A percentile compares a stretch with the other conserved stretches of the same genome.
These are phyloP conservation scores for Cryptococcus hybrid DNA, from an alignment of 1,284 basidiomycete species.

Conservation along the genomic window DNA sequence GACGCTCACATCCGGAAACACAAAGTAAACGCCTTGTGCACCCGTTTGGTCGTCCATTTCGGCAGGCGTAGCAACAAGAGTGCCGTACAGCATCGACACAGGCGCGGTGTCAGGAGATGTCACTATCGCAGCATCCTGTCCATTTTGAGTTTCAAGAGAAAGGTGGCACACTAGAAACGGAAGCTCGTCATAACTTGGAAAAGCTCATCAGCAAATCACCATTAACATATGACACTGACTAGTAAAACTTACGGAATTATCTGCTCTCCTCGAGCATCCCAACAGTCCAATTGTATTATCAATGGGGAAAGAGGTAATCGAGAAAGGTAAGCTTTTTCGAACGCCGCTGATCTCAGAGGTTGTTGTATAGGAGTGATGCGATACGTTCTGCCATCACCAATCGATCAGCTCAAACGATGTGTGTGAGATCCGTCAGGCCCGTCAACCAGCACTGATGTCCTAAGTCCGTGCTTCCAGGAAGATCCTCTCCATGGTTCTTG, in stretches of 20 bases:
- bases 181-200: constrained; percentile 64
- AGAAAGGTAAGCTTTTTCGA: constrained; percentile 68
- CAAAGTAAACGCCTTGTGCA: constrained; percentile 72
- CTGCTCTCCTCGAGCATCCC: constrained; percentile 52
- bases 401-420: too few species aligned
- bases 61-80: constrained; percentile 74
- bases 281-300: constrained; percentile 70
- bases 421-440: too few species aligned
- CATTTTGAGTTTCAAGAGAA: constrained; percentile 54
- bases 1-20: constrained; percentile 86
- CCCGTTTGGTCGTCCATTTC: constrained; percentile 73
- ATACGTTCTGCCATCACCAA: constrained; percentile 31
- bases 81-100: constrained; percentile 67
- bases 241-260: constrained; percentile 51
- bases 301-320: constrained; percentile 75
- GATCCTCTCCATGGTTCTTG: too few species aligned
- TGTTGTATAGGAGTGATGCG: constrained; percentile 63
- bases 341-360: constrained; percentile 73
- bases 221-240: too few species aligned
- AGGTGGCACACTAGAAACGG: constrained; percentile 79
- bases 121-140: constrained; percentile 34
- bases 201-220: too few species aligned
- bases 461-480: too few species aligned
- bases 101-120: constrained; percentile 18
- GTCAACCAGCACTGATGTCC: too few species aligned